Conservation (phyloP, 257 asterid species). For the Solanum sejunctum region DNA sequence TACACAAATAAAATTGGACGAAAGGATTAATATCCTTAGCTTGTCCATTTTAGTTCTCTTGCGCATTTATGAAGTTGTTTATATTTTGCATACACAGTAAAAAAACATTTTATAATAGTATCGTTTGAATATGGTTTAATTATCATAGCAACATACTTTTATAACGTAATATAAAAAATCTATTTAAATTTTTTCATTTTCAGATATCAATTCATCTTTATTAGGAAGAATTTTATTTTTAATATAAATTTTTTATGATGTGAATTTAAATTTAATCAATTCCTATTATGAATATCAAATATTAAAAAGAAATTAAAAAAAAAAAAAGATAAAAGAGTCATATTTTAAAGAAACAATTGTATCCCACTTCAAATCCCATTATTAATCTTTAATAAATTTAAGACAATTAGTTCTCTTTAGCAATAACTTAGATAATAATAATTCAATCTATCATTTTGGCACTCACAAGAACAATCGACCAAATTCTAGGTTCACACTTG, state of each 20-base stretch:
- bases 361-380: not conserved
- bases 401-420: not conserved
- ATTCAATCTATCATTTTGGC: not conserved
- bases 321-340: not conserved
- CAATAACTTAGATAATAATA: not conserved
- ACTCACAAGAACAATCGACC: not conserved
- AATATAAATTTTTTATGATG: fast-evolving
- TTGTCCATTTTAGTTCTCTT: not conserved
- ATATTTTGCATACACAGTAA: not conserved
- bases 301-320: too few species aligned
- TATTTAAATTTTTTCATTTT: not conserved
- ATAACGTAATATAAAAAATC: not conserved
- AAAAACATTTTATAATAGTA: not conserved
- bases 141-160: not conserved
- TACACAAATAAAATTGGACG: not conserved
- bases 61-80: not conserved
- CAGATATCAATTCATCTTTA: not conserved
- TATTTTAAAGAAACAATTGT: not conserved
- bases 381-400: not conserved
- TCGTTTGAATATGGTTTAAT: not conserved
- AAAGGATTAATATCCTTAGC: not conserved
- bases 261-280: not conserved
- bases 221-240: not conserved
- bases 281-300: too few species aligned
- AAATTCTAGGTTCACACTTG: not conserved